These are phyloP conservation scores for Lagenaria siceraria DNA, from an alignment of 306 rosid species.

Conservation along the genomic window DNA sequence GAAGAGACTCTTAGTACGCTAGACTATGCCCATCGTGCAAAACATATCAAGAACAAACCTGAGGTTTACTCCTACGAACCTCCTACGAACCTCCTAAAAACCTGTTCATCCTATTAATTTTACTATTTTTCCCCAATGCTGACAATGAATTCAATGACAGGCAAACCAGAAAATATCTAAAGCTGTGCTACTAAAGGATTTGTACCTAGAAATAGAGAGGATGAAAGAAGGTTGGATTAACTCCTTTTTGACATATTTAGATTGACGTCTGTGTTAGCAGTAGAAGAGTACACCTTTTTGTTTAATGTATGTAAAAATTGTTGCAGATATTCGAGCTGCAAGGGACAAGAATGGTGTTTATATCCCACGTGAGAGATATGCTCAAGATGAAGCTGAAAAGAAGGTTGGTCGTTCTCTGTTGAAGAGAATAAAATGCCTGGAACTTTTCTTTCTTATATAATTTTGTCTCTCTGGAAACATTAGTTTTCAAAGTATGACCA, in stretches of 20 bases:
- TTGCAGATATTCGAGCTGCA: slow-evolving; percentile 83
- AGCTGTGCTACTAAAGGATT: slow-evolving; percentile 78
- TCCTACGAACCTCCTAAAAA: slow-evolving; percentile 7
- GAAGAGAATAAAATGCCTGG: not conserved
- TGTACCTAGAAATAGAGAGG: slow-evolving; percentile 73
- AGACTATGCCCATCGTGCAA: slow-evolving; percentile 92
- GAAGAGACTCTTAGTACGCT: slow-evolving; percentile 94
- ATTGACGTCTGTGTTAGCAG: not conserved
- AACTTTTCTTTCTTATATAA: not conserved
- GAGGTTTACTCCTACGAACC: slow-evolving; percentile 51
- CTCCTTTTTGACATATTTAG: not conserved
- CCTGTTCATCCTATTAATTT: not conserved
- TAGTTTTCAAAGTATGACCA: not conserved
- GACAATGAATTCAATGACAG: slow-evolving; percentile 24
- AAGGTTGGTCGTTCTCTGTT: slow-evolving; percentile 35
- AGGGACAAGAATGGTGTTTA: slow-evolving; percentile 94
- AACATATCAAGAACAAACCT: slow-evolving; percentile 81
- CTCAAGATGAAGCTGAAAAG: slow-evolving; percentile 84
- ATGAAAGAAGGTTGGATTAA: slow-evolving; percentile 86
- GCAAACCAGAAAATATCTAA: slow-evolving; percentile 89
- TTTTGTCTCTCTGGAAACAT: not conserved
- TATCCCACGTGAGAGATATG: slow-evolving; percentile 76
- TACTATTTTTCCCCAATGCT: not conserved
- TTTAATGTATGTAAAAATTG: slow-evolving; percentile 4
- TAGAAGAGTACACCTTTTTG: not conserved